Evolutionary conservation across 768 basidiomycete genomes (phyloP), one percentile per base, ranked within the genome.

Genomic region (Obba rivulosa): DNA sequence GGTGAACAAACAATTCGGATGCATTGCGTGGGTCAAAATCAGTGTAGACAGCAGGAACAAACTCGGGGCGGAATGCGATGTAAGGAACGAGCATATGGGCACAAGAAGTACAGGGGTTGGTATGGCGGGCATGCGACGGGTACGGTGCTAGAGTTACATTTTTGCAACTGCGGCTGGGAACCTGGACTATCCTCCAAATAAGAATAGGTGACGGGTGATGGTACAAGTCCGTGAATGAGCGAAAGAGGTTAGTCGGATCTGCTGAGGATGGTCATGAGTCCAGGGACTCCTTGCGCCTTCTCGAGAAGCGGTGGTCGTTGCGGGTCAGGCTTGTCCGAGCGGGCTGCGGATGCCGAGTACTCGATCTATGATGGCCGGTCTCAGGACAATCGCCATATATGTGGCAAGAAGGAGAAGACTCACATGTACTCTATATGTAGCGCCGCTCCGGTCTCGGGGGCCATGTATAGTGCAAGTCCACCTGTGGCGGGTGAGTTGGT

Each of bases 181-280:
- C 28, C 28, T 13, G 28, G 28, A 31, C 13, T 31, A 31, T 13
- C 28, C 28, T 31, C 28, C 28, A 13, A 31, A 31, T 31, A 31
- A 31, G 13, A n/a, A n/a, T n/a, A n/a, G n/a, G n/a, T n/a, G n/a
- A 31, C 13, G 13, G 28, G 28, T 31, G 28, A 13, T 31, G 28
- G 13, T 31, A 31, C 28, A 31, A 31, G 28, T 31, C 28, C 28
- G 28, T 13, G 28, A 31, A 31, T 7, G 28, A 31, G 13, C 13
- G 28, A 13, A n/a, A 31, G 5, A 31, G 28, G 28, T 53, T 46
- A 58, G 41, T 57, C 55, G 34, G 55, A 43, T 22, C 81, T 71
- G 41, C 66, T 68, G 43, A 82, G 21, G 60, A 88, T 77, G 34
- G 83, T 87, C 87, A 89, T 90, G 24, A 87, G 72, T 8, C 87